Evolutionary conservation across 495 filamentous ascomycete species (phyloP), one percentile per base, ranked within the genome.

Genomic region (Xylaria nigripes): DNA sequence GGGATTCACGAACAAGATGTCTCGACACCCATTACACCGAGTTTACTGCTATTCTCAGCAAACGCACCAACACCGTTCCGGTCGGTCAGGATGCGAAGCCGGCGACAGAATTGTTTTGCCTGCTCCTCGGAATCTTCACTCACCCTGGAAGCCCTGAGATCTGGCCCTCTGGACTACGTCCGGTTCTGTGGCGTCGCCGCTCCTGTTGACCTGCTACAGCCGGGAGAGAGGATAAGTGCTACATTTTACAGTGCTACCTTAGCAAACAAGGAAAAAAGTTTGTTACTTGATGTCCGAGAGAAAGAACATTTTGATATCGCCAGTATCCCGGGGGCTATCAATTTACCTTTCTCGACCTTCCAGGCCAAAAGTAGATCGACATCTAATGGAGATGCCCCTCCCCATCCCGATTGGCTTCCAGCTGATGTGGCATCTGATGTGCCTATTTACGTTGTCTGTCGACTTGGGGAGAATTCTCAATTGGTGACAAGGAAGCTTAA

Each of bases 381-480:
- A 9, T 32, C 63, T n/a, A 53, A 64, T 22, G 61, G 54, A 3
- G 57, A 61, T 22, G 40, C 12, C 12, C 21, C 32, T 1, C 24
- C 27, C 2, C 41, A 8, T 8, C 72, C 71, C 3, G 55, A 69
- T n/a, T 81, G 76, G 75, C 48, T 82, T 6, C 75, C 77, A 0
- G 50, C 61, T 15, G 52, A 56, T 10, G 48, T 72, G 1, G 58
- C 68, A 0, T 23, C 54, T 3, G 64, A 76, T 48, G 57, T 66
- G 16, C 68, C 74, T 0, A 76, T 96, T 9, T 87, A 88, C 62
- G 82, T 95, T 2, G 76, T 98, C 0, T 98, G 93, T 62, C 80
- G 89, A 16, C 77, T 85, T 2, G 93, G 93, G 2, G 89, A 96
- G 59, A 93, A 98, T 64, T 95, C 89, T 0, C 93, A 96, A 64